Base-by-base conservation (phyloP, 140 eudicot genomes). In the Stevia rebaudiana region DNA sequence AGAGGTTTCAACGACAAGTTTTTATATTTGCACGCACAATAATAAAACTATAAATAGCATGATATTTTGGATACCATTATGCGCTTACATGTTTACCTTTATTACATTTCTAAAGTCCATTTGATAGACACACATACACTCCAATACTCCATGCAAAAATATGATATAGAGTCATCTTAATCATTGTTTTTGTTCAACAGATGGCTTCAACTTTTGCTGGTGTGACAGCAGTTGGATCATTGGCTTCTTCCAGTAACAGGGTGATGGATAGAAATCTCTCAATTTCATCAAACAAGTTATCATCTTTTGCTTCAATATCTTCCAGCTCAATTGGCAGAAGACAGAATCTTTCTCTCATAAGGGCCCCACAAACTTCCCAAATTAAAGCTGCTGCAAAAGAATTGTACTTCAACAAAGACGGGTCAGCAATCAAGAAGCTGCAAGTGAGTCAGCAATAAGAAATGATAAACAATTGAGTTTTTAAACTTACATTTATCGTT, bases 121-220 rank as follows among this genome's bases (percentile, higher is more conserved):
- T 62, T 28, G 53, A 36, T 61, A 28, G 30, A 16, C 12, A 40
- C 39, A 19, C 7, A 39, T 35, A 17, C n/a, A n/a, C n/a, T n/a
- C n/a, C n/a, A n/a, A n/a, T 17, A 16, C 17, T 5, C 18, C 18
- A 19, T 35, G 13, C 22, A 51, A 52, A n/a, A 41, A 25, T 54
- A 16, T 42, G 33, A 6, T 42, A 5, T 18, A 53, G 58, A 42
- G 33, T 42, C 1, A 17, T 39, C 8, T 17, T 40, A 40, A 43
- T 5, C 7, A 72, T 62, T 6, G 5, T 28, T 51, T 74, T 37
- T 33, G 46, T 67, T 61, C 18, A 67, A 59, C 47, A 78, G 70
- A 89, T 85, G 91, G 95, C 90, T 22, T 88, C 90, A 11, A 75
- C 87, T 43, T 78, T 88, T 61, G 74, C 86, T 63, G 87, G 81